Conservation (phyloP, 1,284 basidiomycete species). For the Ceratobasidium sp. region DNA sequence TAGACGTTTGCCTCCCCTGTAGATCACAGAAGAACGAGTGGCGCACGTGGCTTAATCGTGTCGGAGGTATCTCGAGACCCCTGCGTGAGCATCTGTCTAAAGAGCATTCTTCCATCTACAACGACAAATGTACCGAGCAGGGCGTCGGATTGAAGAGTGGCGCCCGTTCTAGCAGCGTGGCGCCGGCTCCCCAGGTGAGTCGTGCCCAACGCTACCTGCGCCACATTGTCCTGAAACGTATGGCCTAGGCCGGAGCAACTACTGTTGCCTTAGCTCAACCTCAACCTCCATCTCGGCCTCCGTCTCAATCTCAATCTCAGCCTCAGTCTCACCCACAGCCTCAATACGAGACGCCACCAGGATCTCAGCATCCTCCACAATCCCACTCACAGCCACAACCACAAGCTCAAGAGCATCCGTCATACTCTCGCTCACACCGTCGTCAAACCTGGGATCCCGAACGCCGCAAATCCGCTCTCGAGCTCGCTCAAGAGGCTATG, state of each 20-base stretch:
- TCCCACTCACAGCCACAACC: background rate
- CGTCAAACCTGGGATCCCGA: slow-evolving; percentile 15
- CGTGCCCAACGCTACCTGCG: background rate
- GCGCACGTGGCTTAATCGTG: slow-evolving; percentile 30
- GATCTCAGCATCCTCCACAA: background rate
- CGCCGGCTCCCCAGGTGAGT: slow-evolving; percentile 17
- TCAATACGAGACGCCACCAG: slow-evolving; percentile 6
- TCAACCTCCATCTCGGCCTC: background rate
- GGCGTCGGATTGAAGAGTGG: slow-evolving; percentile 7
- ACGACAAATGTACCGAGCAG: slow-evolving; percentile 19
- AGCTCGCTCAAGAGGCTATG: slow-evolving; percentile 31
- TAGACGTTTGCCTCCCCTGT: too few species aligned
- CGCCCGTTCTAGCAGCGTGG: slow-evolving; percentile 16
- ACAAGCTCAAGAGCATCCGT: background rate
- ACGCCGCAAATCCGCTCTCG: slow-evolving; percentile 27
- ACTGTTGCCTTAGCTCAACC: background rate
- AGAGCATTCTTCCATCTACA: slow-evolving; percentile 12
- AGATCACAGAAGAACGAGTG: slow-evolving; percentile 32
- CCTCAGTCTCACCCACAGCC: background rate
- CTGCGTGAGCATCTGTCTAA: slow-evolving; percentile 20
- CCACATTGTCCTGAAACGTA: too few species aligned
- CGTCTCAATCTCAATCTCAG: background rate
- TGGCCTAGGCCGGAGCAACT: background rate
- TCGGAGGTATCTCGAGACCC: slow-evolving; percentile 10
- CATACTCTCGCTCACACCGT: slow-evolving; percentile 7